Base-by-base conservation (phyloP, 2,329 filamentous ascomycete species). In the Hymenotorrendiella dingleyae region DNA sequence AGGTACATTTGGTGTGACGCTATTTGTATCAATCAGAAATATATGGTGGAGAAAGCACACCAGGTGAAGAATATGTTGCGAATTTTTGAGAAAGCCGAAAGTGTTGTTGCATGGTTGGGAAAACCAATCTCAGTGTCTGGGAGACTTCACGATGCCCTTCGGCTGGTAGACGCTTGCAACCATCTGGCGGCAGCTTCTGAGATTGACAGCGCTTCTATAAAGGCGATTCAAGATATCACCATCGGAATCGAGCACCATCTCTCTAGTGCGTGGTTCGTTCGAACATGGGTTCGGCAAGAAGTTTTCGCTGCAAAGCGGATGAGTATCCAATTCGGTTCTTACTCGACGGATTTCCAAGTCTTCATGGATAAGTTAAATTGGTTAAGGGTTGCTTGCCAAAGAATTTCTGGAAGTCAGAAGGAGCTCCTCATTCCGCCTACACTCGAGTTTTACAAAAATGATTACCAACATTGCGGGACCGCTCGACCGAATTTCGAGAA, bases 101-200 rank as follows among this genome's bases (percentile, higher is more conserved):
- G 46, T 14, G 54, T 59, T 7, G 26, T 58, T 14, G 48, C 56
- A 6, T 64, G 59, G 59, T 46, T 62, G 3, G 59, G 59, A n/a
- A n/a, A 12, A 17, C 19, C 21, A 11, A 16, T n/a, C 10, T 16
- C 6, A 10, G 14, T 22, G 4, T 40, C 37, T 14, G 37, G 27
- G 16, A 30, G 22, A 17, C 21, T 34, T 26, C 26, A 16, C 14
- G 26, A 21, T 14, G 37, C 22, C 4, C 21, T 24, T 1, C 19
- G 21, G 9, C 9, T 24, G 6, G 10, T 17, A 19, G 20, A 32
- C 6, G n/a, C 8, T 10, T 21, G 16, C 9, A 8, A n/a, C 5
- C 12, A 36, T 24, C 10, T 5, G 9, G 9, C 16, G 9, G 22
- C 22, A 7, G 9, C 2, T 5, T n/a, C 1, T 3, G 20, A 23